phyloP scores from a whole-genome alignment of 2,329 filamentous ascomycete species.

The Colletotrichum scovillei region DNA sequence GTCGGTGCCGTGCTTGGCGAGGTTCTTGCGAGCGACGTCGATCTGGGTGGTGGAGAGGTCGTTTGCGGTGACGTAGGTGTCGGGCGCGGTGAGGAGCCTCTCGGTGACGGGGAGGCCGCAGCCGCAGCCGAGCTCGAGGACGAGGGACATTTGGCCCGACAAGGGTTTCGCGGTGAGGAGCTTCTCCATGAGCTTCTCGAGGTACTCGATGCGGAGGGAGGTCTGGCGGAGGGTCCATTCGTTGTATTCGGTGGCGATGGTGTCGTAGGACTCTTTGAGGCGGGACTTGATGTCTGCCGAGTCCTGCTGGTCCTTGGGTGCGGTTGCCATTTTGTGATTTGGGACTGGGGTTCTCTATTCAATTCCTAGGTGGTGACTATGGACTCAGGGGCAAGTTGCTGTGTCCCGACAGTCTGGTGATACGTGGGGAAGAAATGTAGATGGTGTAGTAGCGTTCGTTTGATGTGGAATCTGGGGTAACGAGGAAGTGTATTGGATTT shows the following conservation, averaged over 20 bases:
- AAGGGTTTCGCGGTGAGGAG: slow-evolving; percentile 36
- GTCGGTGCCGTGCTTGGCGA: slow-evolving; percentile 26
- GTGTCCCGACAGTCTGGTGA: neutral
- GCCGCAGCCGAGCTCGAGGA: slow-evolving; percentile 57
- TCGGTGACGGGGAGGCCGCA: slow-evolving; percentile 50
- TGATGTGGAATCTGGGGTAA: neutral
- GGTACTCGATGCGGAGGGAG: slow-evolving; percentile 46
- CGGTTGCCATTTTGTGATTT: slow-evolving; percentile 8
- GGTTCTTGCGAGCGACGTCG: slow-evolving; percentile 38
- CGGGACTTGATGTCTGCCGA: slow-evolving; percentile 49
- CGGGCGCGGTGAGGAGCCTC: slow-evolving; percentile 44
- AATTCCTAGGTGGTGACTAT: too few species aligned
- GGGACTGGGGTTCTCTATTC: too few species aligned
- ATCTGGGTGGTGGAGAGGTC: slow-evolving; percentile 55
- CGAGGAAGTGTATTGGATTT: neutral
- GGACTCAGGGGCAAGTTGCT: neutral
- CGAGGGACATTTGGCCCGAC: slow-evolving; percentile 29
- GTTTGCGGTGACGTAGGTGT: slow-evolving; percentile 48
- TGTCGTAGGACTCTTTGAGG: slow-evolving; percentile 52
- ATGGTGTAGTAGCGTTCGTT: neutral
- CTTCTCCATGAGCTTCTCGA: slow-evolving; percentile 45
- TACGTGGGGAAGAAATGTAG: neutral
- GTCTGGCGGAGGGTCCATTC: slow-evolving; percentile 50
- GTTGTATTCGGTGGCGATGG: slow-evolving; percentile 53
- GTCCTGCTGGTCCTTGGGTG: slow-evolving; percentile 3